These are phyloP conservation scores for Lodderomyces parapsilosis DNA, from an alignment of 1,139 yeast species.

Conservation along the genomic window DNA sequence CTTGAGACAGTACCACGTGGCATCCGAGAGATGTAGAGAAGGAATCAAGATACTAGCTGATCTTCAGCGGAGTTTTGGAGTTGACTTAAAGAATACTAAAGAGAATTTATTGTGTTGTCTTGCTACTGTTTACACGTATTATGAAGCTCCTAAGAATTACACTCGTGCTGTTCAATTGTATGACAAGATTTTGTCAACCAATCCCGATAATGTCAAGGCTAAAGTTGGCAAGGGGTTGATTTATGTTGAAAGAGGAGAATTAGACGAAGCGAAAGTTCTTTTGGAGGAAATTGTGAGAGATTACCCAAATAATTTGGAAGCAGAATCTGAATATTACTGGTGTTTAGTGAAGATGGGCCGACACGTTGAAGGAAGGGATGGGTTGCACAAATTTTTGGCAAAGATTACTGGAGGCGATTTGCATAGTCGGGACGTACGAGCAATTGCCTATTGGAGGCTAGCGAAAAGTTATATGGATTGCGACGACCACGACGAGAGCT, in stretches of 20 bases:
- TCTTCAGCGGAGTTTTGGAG: constrained; percentile 45
- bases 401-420: constrained; percentile 50
- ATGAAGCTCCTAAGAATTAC: constrained; percentile 88
- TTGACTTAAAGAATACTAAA: constrained; percentile 49
- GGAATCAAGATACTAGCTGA: constrained; percentile 60
- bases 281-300: constrained; percentile 50
- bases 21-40: constrained; percentile 57
- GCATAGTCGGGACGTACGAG: constrained; percentile 53
- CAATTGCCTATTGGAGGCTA: constrained; percentile 67
- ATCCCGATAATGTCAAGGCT: constrained; percentile 53
- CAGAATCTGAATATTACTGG: constrained; percentile 77
- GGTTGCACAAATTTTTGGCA: constrained; percentile 43
- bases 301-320: constrained; percentile 57
- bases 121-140: constrained; percentile 77
- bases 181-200: constrained; percentile 54
- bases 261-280: constrained; percentile 50
- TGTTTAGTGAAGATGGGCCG: constrained; percentile 60
- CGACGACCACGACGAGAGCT: constrained; percentile 39
- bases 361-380: constrained; percentile 52
- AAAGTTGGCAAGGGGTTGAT: constrained; percentile 82
- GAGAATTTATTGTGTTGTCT: constrained; percentile 62
- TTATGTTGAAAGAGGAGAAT: constrained; percentile 61
- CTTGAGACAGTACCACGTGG: constrained; percentile 62
- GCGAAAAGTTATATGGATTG: constrained; percentile 53
- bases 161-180: constrained; percentile 71